Conservation (phyloP, 225 moss, liverwort and hornwort genomes). For the Marchantia paleacea region DNA sequence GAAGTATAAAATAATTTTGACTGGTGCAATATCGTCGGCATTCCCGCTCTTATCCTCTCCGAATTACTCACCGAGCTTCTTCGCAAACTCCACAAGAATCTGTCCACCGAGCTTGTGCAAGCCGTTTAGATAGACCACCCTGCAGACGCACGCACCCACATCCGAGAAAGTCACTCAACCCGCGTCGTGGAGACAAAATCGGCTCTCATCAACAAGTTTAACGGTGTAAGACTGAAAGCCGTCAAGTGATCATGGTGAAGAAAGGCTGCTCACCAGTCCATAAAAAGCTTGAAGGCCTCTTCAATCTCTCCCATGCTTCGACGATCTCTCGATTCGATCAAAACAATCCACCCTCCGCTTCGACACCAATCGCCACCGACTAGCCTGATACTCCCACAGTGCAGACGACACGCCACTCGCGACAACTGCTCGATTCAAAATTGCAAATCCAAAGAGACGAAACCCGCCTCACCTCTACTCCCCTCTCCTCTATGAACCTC, state of each 20-base stretch:
- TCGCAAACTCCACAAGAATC: slow-evolving; percentile 18
- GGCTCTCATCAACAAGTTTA: no score
- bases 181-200: not conserved
- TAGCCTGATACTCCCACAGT: not conserved
- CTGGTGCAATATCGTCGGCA: no score
- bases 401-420: no score
- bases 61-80: slow-evolving; percentile 10
- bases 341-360: not conserved
- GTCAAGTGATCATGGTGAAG: not conserved
- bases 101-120: slow-evolving; percentile 14
- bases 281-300: slow-evolving; percentile 11
- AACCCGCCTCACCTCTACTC: no score
- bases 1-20: not conserved
- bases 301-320: slow-evolving; percentile 15
- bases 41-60: no score
- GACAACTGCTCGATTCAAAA: not conserved
- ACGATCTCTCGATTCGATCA: not conserved
- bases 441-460: not conserved
- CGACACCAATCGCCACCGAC: not conserved
- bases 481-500: not conserved
- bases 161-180: not conserved
- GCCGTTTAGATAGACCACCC: slow-evolving; percentile 15
- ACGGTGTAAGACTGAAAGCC: no score
- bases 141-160: not conserved
- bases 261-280: slow-evolving; percentile 19